Base-by-base conservation (phyloP, 2,329 filamentous ascomycete species). In the Neoascochyta sp. region DNA sequence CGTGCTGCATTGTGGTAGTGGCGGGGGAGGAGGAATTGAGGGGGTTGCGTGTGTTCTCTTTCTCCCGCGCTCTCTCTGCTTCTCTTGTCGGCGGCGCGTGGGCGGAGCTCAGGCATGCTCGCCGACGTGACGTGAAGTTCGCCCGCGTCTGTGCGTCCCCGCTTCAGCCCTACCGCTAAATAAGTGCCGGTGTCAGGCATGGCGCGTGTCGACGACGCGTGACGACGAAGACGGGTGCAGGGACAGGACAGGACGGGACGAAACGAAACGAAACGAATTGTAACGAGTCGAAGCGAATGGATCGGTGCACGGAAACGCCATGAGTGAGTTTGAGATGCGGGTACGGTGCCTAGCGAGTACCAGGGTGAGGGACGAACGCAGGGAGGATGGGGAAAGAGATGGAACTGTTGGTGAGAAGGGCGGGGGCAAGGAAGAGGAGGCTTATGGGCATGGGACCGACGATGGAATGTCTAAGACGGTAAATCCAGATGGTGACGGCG, bases 1-100 rank as follows among this genome's bases (percentile, higher is more conserved):
- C 51, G 50, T 50, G 41, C 41, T 53, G 52, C 57, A 59, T 61
- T 29, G 42, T 50, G 38, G 27, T 18, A 11, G 31, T 22, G 29
- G 24, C 24, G 22, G 29, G n/a, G n/a, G n/a, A n/a, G n/a, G n/a
- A n/a, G n/a, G n/a, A n/a, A n/a, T n/a, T n/a, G n/a, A n/a, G n/a
- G n/a, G n/a, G n/a, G n/a, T n/a, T n/a, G n/a, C n/a, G n/a, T n/a
- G n/a, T n/a, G n/a, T n/a, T n/a, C n/a, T n/a, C n/a, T n/a, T n/a
- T n/a, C n/a, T n/a, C n/a, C n/a, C n/a, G n/a, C n/a, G n/a, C n/a
- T n/a, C n/a, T 20, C 18, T 20, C 10, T 7, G 7, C 18, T 20
- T 20, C 7, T 20, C 18, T 20, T 20, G 18, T 20, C 18, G 7
- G 18, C 7, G 10, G 18, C 18, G 7, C 10, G 18, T 7, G 11